Conservation (phyloP, 257 asterid genomes). For the Plantago major region DNA sequence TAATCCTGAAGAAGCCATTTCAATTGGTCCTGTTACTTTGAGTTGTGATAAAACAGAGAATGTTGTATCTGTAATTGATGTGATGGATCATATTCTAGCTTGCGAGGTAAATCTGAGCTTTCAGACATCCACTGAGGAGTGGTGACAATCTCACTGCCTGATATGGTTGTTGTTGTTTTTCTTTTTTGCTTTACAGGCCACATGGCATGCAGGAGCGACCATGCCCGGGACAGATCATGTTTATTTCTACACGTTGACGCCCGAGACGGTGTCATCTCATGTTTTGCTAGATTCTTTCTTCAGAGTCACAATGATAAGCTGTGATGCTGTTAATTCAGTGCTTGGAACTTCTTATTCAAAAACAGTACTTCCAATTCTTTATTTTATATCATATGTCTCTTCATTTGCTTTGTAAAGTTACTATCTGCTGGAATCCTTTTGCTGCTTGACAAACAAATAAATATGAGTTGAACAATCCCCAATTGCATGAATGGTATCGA, state of each 20-base stretch:
- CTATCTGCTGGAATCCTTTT: no score
- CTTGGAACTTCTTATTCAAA: slow-evolving; percentile 87
- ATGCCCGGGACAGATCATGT: slow-evolving; percentile 81
- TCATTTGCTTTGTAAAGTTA: no score
- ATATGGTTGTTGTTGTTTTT: not conserved
- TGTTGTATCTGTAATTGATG: slow-evolving; percentile 58
- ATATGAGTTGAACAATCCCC: no score
- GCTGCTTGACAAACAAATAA: no score
- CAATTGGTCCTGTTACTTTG: slow-evolving; percentile 86
- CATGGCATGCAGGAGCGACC: slow-evolving; percentile 97
- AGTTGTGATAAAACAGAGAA: slow-evolving; percentile 72
- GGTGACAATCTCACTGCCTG: slow-evolving; percentile 6
- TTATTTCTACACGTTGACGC: slow-evolving; percentile 61
- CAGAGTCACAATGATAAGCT: slow-evolving; percentile 67
- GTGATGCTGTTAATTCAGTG: slow-evolving; percentile 74
- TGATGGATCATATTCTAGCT: slow-evolving; percentile 90
- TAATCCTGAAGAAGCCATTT: slow-evolving; percentile 92
- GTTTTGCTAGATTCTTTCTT: slow-evolving; percentile 81
- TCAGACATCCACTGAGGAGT: slow-evolving; percentile 4
- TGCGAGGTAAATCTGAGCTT: slow-evolving; percentile 71
- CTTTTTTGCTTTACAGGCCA: slow-evolving; percentile 49
- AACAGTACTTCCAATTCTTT: slow-evolving; percentile 46
- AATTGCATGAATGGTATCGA: no score
- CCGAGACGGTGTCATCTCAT: slow-evolving; percentile 76
- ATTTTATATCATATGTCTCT: not conserved